Percentiles rank a stretch among this genome's conserved stretches.
Evolutionary conservation across 768 basidiomycete species (phyloP).

Genomic region (Suillus clintonianus): DNA sequence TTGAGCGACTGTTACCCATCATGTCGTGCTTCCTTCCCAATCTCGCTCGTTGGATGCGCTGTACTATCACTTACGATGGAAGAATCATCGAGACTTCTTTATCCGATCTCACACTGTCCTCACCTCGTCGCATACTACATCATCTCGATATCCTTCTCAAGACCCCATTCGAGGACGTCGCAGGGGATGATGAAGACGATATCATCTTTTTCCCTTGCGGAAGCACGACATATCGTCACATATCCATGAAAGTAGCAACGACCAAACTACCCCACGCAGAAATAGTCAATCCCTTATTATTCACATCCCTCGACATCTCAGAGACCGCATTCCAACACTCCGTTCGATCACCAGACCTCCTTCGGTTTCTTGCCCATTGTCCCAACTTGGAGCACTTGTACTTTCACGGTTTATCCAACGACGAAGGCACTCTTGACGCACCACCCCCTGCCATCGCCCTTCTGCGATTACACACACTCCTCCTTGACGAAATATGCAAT

Average conservation of each 20-base stretch:
- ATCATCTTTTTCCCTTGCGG: constrained; percentile 29
- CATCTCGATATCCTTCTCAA: constrained; percentile 28
- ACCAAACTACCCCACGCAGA: constrained; percentile 49
- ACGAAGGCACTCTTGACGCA: constrained; percentile 33
- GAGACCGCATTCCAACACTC: constrained; percentile 46
- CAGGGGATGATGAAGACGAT: constrained; percentile 19
- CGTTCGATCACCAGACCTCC: constrained; percentile 49
- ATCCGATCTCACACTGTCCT: constrained; percentile 20
- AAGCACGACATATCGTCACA: constrained; percentile 38
- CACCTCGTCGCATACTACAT: constrained; percentile 25
- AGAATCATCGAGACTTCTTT: constrained; percentile 29
- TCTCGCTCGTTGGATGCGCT: constrained; percentile 59
- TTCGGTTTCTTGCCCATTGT: constrained; percentile 62
- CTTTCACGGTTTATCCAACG: constrained; percentile 54
- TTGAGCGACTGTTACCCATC: constrained; percentile 59
- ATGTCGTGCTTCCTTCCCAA: constrained; percentile 62
- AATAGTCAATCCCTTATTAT: constrained; percentile 49
- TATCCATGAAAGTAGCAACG: constrained; percentile 52
- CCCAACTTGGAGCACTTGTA: constrained; percentile 62
- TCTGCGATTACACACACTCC: constrained; percentile 59
- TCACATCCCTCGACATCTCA: constrained; percentile 58
- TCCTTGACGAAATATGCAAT: constrained; percentile 59
- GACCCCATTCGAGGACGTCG: constrained; percentile 19
- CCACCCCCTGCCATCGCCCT: constrained; percentile 48
- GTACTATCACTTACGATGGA: constrained; percentile 43